phyloP scores from a whole-genome alignment of 1,139 yeast genomes.

The Suhomyces terraborum region DNA sequence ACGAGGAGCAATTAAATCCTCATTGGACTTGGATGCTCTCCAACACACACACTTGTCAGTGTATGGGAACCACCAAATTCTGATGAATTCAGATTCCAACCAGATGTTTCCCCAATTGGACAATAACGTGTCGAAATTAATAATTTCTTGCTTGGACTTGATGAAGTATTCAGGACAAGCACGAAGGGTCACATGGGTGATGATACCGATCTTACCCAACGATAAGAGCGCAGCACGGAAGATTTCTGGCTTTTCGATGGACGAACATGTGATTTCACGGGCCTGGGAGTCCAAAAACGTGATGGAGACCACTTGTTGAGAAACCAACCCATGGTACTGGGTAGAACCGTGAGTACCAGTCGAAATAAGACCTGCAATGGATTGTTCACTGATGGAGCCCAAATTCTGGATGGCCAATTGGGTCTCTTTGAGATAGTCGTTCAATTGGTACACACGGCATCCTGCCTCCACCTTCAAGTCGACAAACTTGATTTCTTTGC shows the following conservation, averaged over 20 bases:
- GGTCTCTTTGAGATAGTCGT: conserved; percentile 59
- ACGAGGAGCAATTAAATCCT: conserved; percentile 66
- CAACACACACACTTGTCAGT: conserved; percentile 81
- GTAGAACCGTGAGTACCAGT: conserved; percentile 98
- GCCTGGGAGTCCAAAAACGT: conserved; percentile 76
- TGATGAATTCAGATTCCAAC: conserved; percentile 86
- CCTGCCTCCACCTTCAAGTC: conserved; percentile 96
- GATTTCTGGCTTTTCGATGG: conserved; percentile 63
- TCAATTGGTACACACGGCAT: conserved; percentile 75
- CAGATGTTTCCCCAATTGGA: conserved; percentile 72
- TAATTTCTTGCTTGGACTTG: conserved; percentile 78
- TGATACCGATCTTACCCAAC: conserved; percentile 88
- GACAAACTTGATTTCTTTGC: conserved; percentile 61
- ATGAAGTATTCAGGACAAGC: conserved; percentile 83
- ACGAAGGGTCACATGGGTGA: conserved; percentile 84
- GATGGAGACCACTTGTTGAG: conserved; percentile 82
- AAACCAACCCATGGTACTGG: conserved; percentile 86
- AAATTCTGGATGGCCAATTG: conserved; percentile 85
- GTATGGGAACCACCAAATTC: conserved; percentile 99
- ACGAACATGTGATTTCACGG: conserved; percentile 67
- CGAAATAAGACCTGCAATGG: conserved; percentile 89
- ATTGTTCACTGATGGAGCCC: conserved; percentile 94
- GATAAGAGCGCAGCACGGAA: conserved; percentile 87
- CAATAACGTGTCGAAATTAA: conserved; percentile 71
- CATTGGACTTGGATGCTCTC: conserved; percentile 77